A percentile compares a stretch with the other conserved stretches of the same genome.
These are phyloP conservation scores for Helicosporidium sp. DNA, from an alignment of 139 green algal genomes.

Conservation along the genomic window DNA sequence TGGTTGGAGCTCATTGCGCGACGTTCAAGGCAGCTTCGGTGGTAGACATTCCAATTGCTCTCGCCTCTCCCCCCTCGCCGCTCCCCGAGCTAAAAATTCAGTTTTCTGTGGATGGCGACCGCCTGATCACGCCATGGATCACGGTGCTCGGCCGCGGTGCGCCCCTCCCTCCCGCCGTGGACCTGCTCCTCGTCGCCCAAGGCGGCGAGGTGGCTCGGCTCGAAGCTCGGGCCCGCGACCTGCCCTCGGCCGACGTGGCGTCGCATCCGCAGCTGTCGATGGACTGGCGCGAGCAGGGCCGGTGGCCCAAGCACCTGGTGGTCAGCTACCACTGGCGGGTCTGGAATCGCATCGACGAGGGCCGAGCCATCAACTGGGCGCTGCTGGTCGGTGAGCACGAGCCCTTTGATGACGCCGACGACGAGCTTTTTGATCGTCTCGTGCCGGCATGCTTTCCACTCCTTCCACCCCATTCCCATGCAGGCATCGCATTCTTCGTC, in stretches of 20 bases:
- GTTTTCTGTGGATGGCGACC: constrained; percentile 11
- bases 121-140: constrained; percentile 48
- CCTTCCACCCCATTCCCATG: too few relatives aligned
- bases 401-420: not conserved
- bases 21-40: too few relatives aligned
- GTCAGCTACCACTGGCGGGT: constrained; percentile 6
- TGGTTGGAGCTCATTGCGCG: too few relatives aligned
- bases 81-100: too few relatives aligned
- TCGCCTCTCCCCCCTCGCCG: too few relatives aligned
- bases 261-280: constrained; percentile 22
- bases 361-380: too few relatives aligned
- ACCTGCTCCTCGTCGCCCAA: constrained; percentile 28
- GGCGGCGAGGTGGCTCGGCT: constrained; percentile 10
- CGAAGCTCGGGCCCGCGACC: constrained; percentile 13
- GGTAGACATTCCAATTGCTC: too few relatives aligned
- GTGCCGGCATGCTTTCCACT: too few relatives aligned
- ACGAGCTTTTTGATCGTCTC: not conserved
- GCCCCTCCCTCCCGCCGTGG: constrained; percentile 25
- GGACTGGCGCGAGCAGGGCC: constrained; percentile 34
- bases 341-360: not conserved
- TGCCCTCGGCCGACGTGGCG: constrained; percentile 17
- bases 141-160: constrained; percentile 30
- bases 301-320: constrained; percentile 61
- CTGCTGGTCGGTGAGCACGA: not conserved
- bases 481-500: not conserved